Conservation (phyloP, 768 basidiomycete genomes). For the Crassisporium funariophilum region DNA sequence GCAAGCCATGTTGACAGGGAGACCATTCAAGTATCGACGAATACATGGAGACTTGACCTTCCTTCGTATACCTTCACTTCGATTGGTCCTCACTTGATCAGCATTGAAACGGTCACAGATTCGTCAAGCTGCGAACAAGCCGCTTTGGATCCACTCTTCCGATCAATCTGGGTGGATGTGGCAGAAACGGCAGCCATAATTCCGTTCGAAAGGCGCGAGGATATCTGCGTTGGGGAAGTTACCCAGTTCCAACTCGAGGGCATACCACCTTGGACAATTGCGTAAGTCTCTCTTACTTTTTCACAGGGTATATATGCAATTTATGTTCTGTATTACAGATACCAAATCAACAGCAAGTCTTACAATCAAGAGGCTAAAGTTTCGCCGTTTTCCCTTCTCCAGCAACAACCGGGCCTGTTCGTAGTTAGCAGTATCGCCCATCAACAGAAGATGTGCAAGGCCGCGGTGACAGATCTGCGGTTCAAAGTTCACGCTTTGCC, state of each 20-base stretch:
- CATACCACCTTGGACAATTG: conserved; percentile 89
- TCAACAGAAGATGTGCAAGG: conserved; percentile 90
- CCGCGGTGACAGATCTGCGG: conserved; percentile 72
- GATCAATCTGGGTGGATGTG: conserved; percentile 86
- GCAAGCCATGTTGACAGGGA: conserved; percentile 64
- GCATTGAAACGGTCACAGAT: conserved; percentile 78
- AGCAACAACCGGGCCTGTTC: conserved; percentile 83
- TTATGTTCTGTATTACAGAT: conserved; percentile 48
- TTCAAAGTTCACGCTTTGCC: conserved; percentile 82
- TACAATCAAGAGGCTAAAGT: conserved; percentile 73
- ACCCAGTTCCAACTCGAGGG: conserved; percentile 94
- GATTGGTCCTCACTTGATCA: conserved; percentile 80
- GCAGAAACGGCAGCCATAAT: conserved; percentile 94
- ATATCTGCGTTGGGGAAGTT: conserved; percentile 90
- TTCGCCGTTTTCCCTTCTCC: conserved; percentile 84
- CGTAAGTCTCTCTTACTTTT: conserved; percentile 45
- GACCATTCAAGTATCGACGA: conserved; percentile 49
- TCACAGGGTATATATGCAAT: no score
- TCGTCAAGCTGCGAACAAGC: conserved; percentile 81
- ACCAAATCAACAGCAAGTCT: conserved; percentile 76
- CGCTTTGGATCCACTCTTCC: conserved; percentile 57
- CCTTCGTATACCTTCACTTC: conserved; percentile 74
- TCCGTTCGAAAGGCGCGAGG: conserved; percentile 73
- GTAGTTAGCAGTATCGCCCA: conserved; percentile 87
- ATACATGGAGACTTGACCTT: conserved; percentile 71